Evolutionary conservation across 2,329 filamentous ascomycete species (phyloP), one percentile per base, ranked within the genome.

Genomic region (Fonsecaea pugnacius): DNA sequence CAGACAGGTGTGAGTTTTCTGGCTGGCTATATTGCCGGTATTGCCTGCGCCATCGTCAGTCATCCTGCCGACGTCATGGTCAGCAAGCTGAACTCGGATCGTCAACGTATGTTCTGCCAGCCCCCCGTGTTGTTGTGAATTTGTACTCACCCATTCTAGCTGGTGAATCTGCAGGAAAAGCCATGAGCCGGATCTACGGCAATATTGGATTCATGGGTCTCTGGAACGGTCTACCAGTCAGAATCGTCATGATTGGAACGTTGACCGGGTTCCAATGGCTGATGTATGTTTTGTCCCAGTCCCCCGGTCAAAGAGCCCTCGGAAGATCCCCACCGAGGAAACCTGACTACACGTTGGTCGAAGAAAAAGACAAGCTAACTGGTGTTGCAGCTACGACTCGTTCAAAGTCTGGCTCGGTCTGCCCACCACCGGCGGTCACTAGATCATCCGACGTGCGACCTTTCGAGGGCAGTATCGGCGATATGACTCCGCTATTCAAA

Each of bases 51-150:
- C 50, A 84, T 92, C 62, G 90, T 95, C 30, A 91, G 88, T 16
- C 90, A 92, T 73, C 90, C 90, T 2, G 89, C 90, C 57, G 90
- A 93, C 76, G 92, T 96, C 73, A 94, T 96, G 88, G 92, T 96
- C 68, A 92, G 89, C 77, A 96, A 96, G 82, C 82, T 96, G 71
- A 96, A 96, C 74, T 88, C 91, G 35, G 88, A 88, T 72, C 88
- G 91, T 50, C 66, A 71, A 69, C 60, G 69, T 70, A 65, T 27
- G 53, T 68, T 52, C 24, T 52, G 9, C 40, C 24, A 33, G 14
- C n/a, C 21, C 43, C 21, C 33, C 2, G 14, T 59, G 14, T 6
- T 18, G 2, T 24, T 32, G 18, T 48, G 43, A 24, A 27, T 27
- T 24, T 27, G 18, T 24, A 5, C 43, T 48, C 8, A 48, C 18